A percentile compares a stretch with the other conserved stretches of the same genome.
These are phyloP conservation scores for Datura wrightii DNA, from an alignment of 257 asterid species.

Conservation along the genomic window DNA sequence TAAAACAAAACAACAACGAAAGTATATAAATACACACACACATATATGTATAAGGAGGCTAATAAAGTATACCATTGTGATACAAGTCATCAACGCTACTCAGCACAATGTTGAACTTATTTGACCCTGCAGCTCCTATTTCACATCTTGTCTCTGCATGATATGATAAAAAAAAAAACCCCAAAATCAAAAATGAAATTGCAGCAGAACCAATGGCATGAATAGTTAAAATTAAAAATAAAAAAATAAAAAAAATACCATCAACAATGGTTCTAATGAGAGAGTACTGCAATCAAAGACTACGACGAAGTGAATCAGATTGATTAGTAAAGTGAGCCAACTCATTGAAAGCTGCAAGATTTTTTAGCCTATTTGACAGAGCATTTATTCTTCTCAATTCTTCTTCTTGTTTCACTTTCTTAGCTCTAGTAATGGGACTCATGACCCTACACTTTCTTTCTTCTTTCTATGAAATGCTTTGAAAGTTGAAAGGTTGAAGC, in stretches of 20 bases:
- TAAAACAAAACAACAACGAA: too few relatives aligned
- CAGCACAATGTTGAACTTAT: constrained; percentile 15
- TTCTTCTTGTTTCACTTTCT: background rate
- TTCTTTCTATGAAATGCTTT: background rate
- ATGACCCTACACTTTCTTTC: background rate
- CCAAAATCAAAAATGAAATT: background rate
- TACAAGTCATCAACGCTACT: constrained; percentile 7
- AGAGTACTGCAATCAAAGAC: background rate
- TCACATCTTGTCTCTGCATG: constrained; percentile 18
- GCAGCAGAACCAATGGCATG: background rate
- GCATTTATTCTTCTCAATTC: background rate
- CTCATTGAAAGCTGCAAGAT: background rate
- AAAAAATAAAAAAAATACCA: background rate
- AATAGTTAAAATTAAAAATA: background rate
- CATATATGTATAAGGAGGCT: too few relatives aligned
- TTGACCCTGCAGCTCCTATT: constrained; percentile 15
- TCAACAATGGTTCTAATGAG: background rate
- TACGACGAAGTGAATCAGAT: background rate
- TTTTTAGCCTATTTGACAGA: background rate
- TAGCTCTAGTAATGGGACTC: constrained; percentile 19
- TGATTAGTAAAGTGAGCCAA: background rate
- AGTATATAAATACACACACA: background rate
- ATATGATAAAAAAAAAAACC: background rate
- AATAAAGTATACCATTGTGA: background rate
- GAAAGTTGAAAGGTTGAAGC: background rate